phyloP scores from a whole-genome alignment of 2,329 filamentous ascomycete genomes.

The Sclerotinia minor region DNA sequence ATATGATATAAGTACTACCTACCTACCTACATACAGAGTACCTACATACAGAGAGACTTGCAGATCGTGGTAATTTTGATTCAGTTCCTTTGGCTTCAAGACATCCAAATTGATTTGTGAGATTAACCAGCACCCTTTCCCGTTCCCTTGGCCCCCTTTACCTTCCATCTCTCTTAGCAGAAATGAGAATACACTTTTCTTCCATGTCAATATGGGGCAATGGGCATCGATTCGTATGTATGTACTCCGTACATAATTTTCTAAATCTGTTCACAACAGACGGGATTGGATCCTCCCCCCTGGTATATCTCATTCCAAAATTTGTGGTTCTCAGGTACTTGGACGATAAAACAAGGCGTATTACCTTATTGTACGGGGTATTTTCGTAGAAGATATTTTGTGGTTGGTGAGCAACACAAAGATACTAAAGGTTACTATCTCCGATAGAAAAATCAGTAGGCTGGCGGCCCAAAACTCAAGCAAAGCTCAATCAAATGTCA shows the following conservation, averaged over 20 bases:
- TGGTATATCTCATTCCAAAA: conserved; percentile 10
- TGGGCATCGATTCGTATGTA: background rate
- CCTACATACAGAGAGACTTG: background rate
- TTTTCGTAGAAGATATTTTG: too few relatives aligned
- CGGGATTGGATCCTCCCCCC: conserved; percentile 8
- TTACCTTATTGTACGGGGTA: background rate
- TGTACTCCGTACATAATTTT: background rate
- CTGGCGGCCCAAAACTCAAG: background rate
- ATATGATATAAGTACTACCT: background rate
- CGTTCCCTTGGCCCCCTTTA: background rate
- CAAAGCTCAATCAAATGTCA: too few relatives aligned
- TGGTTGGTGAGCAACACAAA: too few relatives aligned
- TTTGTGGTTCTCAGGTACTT: conserved; percentile 18
- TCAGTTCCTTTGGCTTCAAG: background rate
- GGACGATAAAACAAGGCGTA: conserved; percentile 17
- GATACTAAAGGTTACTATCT: background rate
- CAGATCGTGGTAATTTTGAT: background rate
- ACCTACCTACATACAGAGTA: too few relatives aligned
- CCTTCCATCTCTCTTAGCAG: background rate
- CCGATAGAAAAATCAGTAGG: too few relatives aligned
- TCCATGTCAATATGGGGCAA: background rate
- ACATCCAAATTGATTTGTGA: background rate
- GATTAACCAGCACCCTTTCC: background rate
- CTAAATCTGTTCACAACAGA: background rate
- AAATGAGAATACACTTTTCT: background rate